phyloP scores from a whole-genome alignment of 352 stramenopile genomes.

The Pythium pyrilobum region DNA sequence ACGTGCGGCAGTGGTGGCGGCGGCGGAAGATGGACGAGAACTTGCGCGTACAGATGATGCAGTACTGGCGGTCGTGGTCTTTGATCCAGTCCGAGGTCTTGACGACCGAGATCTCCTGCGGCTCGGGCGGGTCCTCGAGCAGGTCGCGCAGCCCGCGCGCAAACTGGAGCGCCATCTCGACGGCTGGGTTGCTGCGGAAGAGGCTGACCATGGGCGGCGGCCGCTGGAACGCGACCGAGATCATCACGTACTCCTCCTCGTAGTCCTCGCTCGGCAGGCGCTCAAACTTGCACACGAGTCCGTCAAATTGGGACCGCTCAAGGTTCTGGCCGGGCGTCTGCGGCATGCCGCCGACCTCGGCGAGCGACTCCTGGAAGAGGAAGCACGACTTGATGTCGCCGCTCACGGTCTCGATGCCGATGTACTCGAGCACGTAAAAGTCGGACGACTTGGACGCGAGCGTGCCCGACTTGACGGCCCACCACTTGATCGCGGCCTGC shows the following conservation, averaged over 20 bases:
- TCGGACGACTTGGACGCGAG: slow-evolving; percentile 78
- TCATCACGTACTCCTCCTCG: slow-evolving; percentile 70
- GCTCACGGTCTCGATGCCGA: slow-evolving; percentile 71
- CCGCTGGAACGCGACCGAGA: slow-evolving; percentile 84
- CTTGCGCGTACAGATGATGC: slow-evolving; percentile 71
- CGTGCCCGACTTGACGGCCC: slow-evolving; percentile 78
- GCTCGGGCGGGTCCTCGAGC: slow-evolving; percentile 71
- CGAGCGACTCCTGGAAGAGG: slow-evolving; percentile 80
- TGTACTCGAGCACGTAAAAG: slow-evolving; percentile 86
- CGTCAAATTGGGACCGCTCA: slow-evolving; percentile 80
- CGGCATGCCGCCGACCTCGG: slow-evolving; percentile 77
- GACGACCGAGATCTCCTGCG: slow-evolving; percentile 75
- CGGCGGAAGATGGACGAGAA: slow-evolving; percentile 84
- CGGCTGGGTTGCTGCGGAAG: slow-evolving; percentile 75
- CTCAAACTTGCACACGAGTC: slow-evolving; percentile 84
- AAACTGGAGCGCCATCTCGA: slow-evolving; percentile 83
- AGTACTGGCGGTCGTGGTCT: slow-evolving; percentile 80
- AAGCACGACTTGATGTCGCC: slow-evolving; percentile 81
- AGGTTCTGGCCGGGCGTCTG: slow-evolving; percentile 76
- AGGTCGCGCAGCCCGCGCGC: slow-evolving; percentile 72
- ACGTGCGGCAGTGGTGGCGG: slow-evolving; percentile 85
- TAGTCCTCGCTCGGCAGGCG: slow-evolving; percentile 53
- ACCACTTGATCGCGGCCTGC: slow-evolving; percentile 87
- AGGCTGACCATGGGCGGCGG: slow-evolving; percentile 74
- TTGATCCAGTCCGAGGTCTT: slow-evolving; percentile 81